Evolutionary conservation across 345 rosid genomes (phyloP).

Genomic region (Litchi chinensis): DNA sequence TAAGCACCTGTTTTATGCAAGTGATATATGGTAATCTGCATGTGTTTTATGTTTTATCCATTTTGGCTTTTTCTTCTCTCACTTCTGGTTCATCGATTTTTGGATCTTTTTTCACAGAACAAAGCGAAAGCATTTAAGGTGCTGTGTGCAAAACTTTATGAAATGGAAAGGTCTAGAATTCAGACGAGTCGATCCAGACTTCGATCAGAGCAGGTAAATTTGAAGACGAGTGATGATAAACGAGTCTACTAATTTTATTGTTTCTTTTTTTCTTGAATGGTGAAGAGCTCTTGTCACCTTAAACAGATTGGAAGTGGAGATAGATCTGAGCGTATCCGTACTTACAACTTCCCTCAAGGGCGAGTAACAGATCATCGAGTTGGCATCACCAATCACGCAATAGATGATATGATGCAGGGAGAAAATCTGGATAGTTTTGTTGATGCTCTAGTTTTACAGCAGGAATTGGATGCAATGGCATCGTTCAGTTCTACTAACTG

Average conservation of each 20-base stretch:
- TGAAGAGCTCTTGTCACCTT: constrained; percentile 16
- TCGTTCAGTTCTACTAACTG: constrained; percentile 60
- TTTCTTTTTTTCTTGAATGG: constrained; percentile 14
- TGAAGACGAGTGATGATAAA: not conserved
- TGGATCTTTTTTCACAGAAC: constrained; percentile 51
- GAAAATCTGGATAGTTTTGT: constrained; percentile 79
- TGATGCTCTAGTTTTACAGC: constrained; percentile 84
- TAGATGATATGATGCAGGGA: constrained; percentile 78
- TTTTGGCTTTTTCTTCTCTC: constrained; percentile 13
- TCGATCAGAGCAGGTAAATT: constrained; percentile 81
- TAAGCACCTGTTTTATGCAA: not conserved
- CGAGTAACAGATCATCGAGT: constrained; percentile 89
- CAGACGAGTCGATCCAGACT: constrained; percentile 73
- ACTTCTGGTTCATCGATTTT: not conserved
- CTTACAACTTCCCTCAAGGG: constrained; percentile 95
- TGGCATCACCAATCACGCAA: constrained; percentile 79
- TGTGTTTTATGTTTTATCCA: not conserved
- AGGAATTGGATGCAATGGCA: constrained; percentile 95
- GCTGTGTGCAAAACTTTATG: constrained; percentile 90
- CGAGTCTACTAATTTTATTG: not conserved
- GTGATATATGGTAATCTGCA: not conserved
- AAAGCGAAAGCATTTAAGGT: constrained; percentile 91
- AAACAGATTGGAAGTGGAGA: constrained; percentile 92
- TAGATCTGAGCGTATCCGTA: constrained; percentile 87
- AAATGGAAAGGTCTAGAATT: constrained; percentile 82